phyloP scores from a whole-genome alignment of 495 filamentous ascomycete genomes.

The Penicillium canescens region DNA sequence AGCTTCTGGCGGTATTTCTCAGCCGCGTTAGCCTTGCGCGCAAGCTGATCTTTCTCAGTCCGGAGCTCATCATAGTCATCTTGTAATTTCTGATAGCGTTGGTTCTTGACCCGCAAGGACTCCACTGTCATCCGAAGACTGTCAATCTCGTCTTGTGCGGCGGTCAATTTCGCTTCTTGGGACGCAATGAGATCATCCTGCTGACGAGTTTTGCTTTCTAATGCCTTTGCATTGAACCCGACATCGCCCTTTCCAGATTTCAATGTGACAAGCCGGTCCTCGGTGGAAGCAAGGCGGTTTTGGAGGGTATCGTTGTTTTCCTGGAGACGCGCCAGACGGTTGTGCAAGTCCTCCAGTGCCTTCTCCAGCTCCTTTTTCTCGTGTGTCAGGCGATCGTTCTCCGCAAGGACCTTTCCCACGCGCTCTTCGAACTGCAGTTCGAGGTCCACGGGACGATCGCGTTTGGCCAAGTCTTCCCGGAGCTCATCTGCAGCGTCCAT shows the following conservation, averaged over 20 bases:
- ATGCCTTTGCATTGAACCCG: conserved; percentile 44
- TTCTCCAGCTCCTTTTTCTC: conserved; percentile 55
- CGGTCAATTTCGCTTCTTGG: conserved; percentile 57
- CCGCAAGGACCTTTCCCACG: conserved; percentile 50
- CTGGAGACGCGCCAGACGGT: conserved; percentile 57
- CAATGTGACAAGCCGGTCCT: conserved; percentile 47
- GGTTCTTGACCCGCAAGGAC: conserved; percentile 42
- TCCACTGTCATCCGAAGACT: conserved; percentile 43
- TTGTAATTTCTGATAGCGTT: conserved; percentile 56
- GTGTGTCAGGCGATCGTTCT: conserved; percentile 49
- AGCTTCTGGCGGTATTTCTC: conserved; percentile 77
- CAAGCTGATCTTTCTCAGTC: conserved; percentile 69
- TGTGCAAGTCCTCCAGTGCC: conserved; percentile 53
- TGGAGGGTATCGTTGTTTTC: conserved; percentile 57
- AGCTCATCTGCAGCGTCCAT: conserved; percentile 37
- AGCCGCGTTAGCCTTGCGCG: conserved; percentile 75
- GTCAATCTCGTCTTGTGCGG: conserved; percentile 43
- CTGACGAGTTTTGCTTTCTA: conserved; percentile 49
- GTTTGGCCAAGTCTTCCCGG: conserved; percentile 33
- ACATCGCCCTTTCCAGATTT: conserved; percentile 46
- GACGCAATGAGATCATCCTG: conserved; percentile 58
- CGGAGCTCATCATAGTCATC: conserved; percentile 72
- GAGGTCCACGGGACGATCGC: conserved; percentile 42
- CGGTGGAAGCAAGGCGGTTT: conserved; percentile 44
- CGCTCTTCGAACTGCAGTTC: conserved; percentile 56